These are phyloP conservation scores for Aspergillus uvarum DNA, from an alignment of 2,329 filamentous ascomycete genomes.

Conservation along the genomic window DNA sequence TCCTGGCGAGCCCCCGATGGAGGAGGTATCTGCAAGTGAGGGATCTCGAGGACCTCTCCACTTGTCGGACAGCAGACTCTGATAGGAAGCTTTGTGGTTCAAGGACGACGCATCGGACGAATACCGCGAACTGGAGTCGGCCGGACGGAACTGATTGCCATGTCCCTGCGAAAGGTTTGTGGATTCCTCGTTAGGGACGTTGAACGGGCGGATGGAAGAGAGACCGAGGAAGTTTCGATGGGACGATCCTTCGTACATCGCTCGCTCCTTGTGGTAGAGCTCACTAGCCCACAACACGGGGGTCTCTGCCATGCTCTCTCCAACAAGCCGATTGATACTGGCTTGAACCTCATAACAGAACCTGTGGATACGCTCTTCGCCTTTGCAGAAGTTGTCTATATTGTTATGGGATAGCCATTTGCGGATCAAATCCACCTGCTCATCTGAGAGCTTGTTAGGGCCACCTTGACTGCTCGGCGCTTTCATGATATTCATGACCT, in stretches of 20 bases:
- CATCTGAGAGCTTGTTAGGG: slow-evolving; percentile 92
- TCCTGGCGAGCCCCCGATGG: slow-evolving; percentile 57
- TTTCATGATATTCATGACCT: slow-evolving; percentile 83
- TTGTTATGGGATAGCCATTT: slow-evolving; percentile 79
- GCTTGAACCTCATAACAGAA: slow-evolving; percentile 88
- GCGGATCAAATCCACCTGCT: slow-evolving; percentile 81
- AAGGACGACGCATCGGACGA: slow-evolving; percentile 38
- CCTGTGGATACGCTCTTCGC: slow-evolving; percentile 90
- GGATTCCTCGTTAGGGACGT: slow-evolving; percentile 46
- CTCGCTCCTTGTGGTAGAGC: slow-evolving; percentile 71
- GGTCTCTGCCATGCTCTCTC: slow-evolving; percentile 77
- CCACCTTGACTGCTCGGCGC: slow-evolving; percentile 81
- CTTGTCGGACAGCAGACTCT: slow-evolving; percentile 68
- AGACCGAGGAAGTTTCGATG: slow-evolving; percentile 37
- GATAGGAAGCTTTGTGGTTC: slow-evolving; percentile 63
- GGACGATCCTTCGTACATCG: slow-evolving; percentile 43
- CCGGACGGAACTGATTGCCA: slow-evolving; percentile 28
- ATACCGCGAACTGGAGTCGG: slow-evolving; percentile 32
- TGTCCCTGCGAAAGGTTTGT: slow-evolving; percentile 29
- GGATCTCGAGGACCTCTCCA: slow-evolving; percentile 59
- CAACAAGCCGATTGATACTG: slow-evolving; percentile 81
- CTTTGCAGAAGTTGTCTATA: slow-evolving; percentile 90
- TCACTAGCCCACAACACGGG: slow-evolving; percentile 92
- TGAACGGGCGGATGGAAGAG: slow-evolving; percentile 36
- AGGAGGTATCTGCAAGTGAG: slow-evolving; percentile 62